Evolutionary conservation across 768 basidiomycete species (phyloP), one percentile per base, ranked within the genome.

Genomic region (Panellus pusillus): DNA sequence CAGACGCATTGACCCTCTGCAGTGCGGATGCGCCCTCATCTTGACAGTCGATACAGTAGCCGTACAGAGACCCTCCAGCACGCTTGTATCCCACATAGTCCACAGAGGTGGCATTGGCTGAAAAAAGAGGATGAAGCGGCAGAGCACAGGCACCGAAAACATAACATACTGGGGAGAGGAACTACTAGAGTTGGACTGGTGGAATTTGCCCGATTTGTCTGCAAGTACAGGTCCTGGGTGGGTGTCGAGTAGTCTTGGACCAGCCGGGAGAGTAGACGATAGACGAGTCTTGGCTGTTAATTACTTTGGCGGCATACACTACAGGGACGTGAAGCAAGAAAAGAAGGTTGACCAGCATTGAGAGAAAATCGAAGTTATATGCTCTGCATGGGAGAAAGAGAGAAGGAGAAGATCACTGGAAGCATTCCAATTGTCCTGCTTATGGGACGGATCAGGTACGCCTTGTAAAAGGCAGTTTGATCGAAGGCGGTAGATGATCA

Each of bases 31-130:
- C 47, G 6, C 17, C 45, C 3, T 47, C 45, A 17, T 31, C 46
- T 5, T 44, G 47, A 55, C 69, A 70, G 53, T 71, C 69, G 8
- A 71, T 17, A 40, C 66, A 67, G 7, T 66, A 67, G 29, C 66
- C 65, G 50, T 67, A 72, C 41, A 63, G 28, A 0, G 68, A 66
- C 1, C 66, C 63, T 1, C 58, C 63, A 4, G 64, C 29, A 13
- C 58, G 54, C 40, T 54, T 62, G 53, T 65, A 65, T 8, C 68
- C 70, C 18, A 70, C 54, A 47, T 68, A 71, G 47, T 54, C 58
- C 8, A 71, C 54, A 19, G 62, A 64, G 1, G 65, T 57, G 8
- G 65, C 57, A 15, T 55, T 50, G 27, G n/a, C 70, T 72, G 41
- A 5, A 28, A 39, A 17, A 28, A 24, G 32, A 43, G 2, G 32